These are phyloP conservation scores for Aspergillus sp. DNA, from an alignment of 2,329 filamentous ascomycete genomes.

Conservation along the genomic window DNA sequence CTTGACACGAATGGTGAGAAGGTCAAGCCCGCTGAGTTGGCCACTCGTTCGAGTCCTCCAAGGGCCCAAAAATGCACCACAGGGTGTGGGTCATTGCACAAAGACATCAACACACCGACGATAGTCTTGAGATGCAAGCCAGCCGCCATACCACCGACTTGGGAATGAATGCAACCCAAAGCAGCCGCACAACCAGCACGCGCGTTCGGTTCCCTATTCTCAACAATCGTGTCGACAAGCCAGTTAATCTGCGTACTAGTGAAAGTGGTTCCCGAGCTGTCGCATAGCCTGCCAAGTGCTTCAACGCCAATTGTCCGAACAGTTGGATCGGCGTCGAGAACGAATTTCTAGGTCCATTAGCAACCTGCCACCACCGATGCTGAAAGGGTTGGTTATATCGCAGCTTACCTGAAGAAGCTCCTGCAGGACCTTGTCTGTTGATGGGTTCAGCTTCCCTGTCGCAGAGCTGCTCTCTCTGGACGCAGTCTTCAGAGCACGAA, in stretches of 20 bases:
- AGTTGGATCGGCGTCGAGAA: constrained; percentile 80
- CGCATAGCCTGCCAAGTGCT: constrained; percentile 82
- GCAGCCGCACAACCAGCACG: constrained; percentile 93
- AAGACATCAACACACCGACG: constrained; percentile 94
- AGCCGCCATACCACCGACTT: constrained; percentile 96
- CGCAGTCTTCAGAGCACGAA: constrained; percentile 78
- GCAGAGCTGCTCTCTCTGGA: constrained; percentile 74
- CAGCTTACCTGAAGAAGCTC: constrained; percentile 72
- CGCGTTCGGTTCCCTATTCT: constrained; percentile 88
- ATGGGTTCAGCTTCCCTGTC: constrained; percentile 68
- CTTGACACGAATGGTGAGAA: constrained; percentile 89
- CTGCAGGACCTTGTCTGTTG: constrained; percentile 71
- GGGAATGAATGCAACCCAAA: constrained; percentile 86
- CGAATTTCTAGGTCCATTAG: constrained; percentile 55
- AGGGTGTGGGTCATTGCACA: constrained; percentile 92
- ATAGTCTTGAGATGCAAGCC: constrained; percentile 96
- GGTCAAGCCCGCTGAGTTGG: constrained; percentile 86
- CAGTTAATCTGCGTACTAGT: constrained; percentile 88
- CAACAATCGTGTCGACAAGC: constrained; percentile 89
- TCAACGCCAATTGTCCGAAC: constrained; percentile 82
- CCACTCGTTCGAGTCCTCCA: constrained; percentile 79
- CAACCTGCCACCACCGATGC: constrained; percentile 1
- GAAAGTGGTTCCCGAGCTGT: constrained; percentile 77
- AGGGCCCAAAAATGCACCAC: constrained; percentile 96
- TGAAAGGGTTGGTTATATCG: too few species aligned